Base-by-base conservation (phyloP, 306 rosid genomes). In the Quercus glauca region DNA sequence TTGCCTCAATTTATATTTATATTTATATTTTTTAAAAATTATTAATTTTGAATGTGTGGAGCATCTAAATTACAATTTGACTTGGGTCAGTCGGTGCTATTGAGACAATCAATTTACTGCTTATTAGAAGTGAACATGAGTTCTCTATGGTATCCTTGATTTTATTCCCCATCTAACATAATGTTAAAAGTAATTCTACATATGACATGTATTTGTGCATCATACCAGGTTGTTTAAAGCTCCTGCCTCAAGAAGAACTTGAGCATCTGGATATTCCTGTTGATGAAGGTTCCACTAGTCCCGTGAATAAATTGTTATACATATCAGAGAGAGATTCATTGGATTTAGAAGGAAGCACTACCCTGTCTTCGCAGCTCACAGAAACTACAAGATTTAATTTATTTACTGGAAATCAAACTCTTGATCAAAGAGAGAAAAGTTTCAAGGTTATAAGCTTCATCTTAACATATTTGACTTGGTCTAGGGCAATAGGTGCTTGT, bases 351-450 rank as follows among this genome's bases (percentile, higher is more conserved):
- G 85, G 73, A 78, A 78, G 87, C 82, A 72, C 70, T 78, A 63
- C 74, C 45, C 37, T 85, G 76, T 85, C 90, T 37, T 88, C 65
- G 55, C 89, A 79, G 74, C 83, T 78, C 35, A 20, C 83, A 1
- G 87, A 88, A 68, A 87, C 57, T 55, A 77, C 85, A 1, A 77
- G 93, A 80, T 92, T 90, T 88, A 95, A 92, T 89, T 86, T 86
- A 25, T 95, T 95, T 84, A 90, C 98, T 15, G 99, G 99, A 81
- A 89, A 89, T 73, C 99, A 93, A 87, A 91, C 91, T 78, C 81
- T 93, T 72, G 87, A 91, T 63, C 87, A 88, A 82, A 91, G 99
- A 80, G 88, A 85, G 19, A 73, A 73, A 59, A 86, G 93, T 85
- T 95, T 89, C 76, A 85, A 95, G 97, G 99, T 95, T 78, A 86